Base-by-base conservation (phyloP, 495 filamentous ascomycete species). In the Corynascus novoguineensis region DNA sequence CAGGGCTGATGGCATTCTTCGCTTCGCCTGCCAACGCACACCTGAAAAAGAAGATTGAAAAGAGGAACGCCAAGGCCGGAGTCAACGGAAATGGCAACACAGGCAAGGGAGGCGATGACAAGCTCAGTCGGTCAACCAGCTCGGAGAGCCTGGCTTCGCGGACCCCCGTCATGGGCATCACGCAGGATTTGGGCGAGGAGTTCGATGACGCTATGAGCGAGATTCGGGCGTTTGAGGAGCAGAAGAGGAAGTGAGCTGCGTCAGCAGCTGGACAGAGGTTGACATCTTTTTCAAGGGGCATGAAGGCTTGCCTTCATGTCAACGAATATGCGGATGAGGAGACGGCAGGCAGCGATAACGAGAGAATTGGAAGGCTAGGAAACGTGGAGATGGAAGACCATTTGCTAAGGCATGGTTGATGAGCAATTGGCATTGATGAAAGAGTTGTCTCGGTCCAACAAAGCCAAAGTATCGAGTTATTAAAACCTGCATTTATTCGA, bases 151-250 rank as follows among this genome's bases (percentile, higher is more conserved):
- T 73, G 45, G 34, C 34, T 3, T 22, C 55, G 44, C 35, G 64
- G n/a, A 71, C 81, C 54, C 81, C 87, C 0, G 78, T 88, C 0
- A 72, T 97, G 14, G 93, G 93, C 1, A 73, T 98, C 22, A 85
- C 88, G 0, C 78, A 79, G 58, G 90, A 97, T 65, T 85, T 88
- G 0, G 82, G 81, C 38, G 71, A 76, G 41, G 92, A 96, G 66
- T 73, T 95, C 31, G 86, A 89, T 28, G 90, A 95, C 64, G 85
- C 86, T 7, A 78, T 96, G 0, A 73, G 73, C 24, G 91, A 97
- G 73, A 76, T 96, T 10, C 85, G 73, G 64, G 90, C 75, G 73
- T 47, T 81, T 74, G 65, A 82, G 75, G 64, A 71, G 68, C 41
- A 27, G 44, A 47, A 27, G 44, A 29, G 40, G 22, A 37, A 19